Evolutionary conservation across 177 flowering plant species (phyloP).

Genomic region (Vitis hybrid): DNA sequence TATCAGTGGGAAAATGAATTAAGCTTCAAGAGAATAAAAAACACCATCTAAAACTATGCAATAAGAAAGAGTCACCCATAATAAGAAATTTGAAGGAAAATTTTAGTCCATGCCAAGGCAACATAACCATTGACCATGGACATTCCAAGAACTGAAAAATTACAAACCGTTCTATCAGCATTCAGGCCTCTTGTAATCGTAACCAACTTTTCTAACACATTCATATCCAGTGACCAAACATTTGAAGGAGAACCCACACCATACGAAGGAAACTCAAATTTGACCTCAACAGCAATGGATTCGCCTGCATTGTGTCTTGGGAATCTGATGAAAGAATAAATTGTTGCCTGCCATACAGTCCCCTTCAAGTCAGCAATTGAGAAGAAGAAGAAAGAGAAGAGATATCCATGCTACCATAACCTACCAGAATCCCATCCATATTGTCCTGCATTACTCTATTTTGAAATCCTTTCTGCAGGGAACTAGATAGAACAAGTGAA

Average conservation of each 20-base stretch:
- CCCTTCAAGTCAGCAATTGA: slow-evolving; percentile 11
- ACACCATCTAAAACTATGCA: neutral
- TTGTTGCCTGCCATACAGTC: slow-evolving; percentile 41
- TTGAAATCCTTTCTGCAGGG: slow-evolving; percentile 35
- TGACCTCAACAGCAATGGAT: slow-evolving; percentile 19
- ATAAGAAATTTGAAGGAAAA: neutral
- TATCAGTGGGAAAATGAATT: neutral
- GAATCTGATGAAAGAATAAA: slow-evolving; percentile 68
- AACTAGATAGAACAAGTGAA: slow-evolving; percentile 52
- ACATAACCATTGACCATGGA: too few relatives aligned
- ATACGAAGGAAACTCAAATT: slow-evolving; percentile 19
- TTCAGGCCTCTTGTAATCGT: slow-evolving; percentile 21
- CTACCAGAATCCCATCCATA: slow-evolving; percentile 46
- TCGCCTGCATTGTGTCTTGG: slow-evolving; percentile 44
- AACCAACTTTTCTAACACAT: slow-evolving; percentile 51
- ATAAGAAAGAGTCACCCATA: neutral
- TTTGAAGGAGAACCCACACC: slow-evolving; percentile 21
- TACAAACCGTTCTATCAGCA: slow-evolving; percentile 38
- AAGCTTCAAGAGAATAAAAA: neutral
- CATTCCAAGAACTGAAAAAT: neutral
- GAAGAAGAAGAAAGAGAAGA: neutral
- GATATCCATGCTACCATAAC: slow-evolving; percentile 39
- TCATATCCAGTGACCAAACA: slow-evolving; percentile 28
- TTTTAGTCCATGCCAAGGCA: neutral
- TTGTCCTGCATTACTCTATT: slow-evolving; percentile 30